phyloP scores from a whole-genome alignment of 169 alveolate species.

The Plasmodium fragile region DNA sequence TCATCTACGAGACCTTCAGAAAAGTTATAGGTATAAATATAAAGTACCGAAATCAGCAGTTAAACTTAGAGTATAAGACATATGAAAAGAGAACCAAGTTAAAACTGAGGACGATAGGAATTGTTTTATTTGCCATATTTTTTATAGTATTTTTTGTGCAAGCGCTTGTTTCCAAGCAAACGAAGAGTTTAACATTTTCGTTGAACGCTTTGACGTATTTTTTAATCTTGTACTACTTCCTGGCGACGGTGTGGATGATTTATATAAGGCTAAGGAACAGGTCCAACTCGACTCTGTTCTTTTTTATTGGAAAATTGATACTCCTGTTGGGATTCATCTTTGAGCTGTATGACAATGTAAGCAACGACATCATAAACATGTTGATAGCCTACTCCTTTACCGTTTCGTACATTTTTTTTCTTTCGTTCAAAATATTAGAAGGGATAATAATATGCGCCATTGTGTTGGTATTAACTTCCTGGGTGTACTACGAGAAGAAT shows the following conservation, averaged over 20 bases:
- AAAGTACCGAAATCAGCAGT: slow-evolving; percentile 70
- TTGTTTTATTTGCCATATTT: slow-evolving; percentile 25
- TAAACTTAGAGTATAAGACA: slow-evolving; percentile 75
- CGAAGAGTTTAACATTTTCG: not conserved
- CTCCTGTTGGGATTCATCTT: slow-evolving; percentile 23
- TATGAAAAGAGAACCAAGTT: slow-evolving; percentile 63
- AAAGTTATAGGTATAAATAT: slow-evolving; percentile 33
- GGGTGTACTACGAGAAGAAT: slow-evolving; percentile 69
- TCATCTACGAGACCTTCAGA: slow-evolving; percentile 19
- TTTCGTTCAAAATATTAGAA: slow-evolving; percentile 60
- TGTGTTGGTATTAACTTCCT: not conserved
- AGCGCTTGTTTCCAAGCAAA: not conserved
- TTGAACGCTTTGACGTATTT: not conserved
- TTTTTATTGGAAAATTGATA: slow-evolving; percentile 18
- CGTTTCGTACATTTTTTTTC: slow-evolving; percentile 54
- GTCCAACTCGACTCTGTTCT: slow-evolving; percentile 35
- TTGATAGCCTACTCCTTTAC: slow-evolving; percentile 49
- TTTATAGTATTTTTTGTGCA: slow-evolving; percentile 19
- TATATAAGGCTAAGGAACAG: slow-evolving; percentile 7
- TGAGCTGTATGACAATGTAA: slow-evolving; percentile 60
- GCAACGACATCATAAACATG: slow-evolving; percentile 29
- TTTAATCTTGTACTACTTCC: not conserved
- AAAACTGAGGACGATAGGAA: slow-evolving; percentile 43
- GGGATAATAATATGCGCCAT: slow-evolving; percentile 14
- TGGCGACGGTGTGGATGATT: slow-evolving; percentile 9